Base-by-base conservation (phyloP, 139 green algal species). In the Haematococcus sp. region DNA sequence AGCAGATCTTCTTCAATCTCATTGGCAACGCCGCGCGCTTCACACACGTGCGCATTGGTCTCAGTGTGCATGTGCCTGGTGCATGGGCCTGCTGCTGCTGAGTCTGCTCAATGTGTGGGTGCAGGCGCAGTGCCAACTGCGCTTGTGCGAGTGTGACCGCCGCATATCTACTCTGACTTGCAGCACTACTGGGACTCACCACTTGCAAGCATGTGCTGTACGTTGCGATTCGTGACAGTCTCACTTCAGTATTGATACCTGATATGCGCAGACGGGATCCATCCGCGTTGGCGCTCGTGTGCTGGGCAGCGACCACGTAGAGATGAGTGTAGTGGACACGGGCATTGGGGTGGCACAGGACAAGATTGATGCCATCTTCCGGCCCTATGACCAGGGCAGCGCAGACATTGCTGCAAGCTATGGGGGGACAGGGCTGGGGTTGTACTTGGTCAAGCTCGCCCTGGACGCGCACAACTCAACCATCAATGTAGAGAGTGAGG, bases 351-450 rank as follows among this genome's bases (percentile, higher is more conserved):
- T 80, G 5, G 49, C 67, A 16, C 67, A 75, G 28, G 68, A 73
- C 0, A 27, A 67, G 25, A 40, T 77, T 33, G 70, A 82, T 7
- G 70, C 54, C 16, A 61, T 82, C 1, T 77, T 81, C 35, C n/a
- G 60, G 63, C 76, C 69, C 20, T 77, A 77, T 51, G 74, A 55
- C 54, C 66, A 59, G 65, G 5, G 34, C 25, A 23, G 2, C 33
- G 20, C 23, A 22, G 69, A 2, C 20, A 25, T 73, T n/a, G 64
- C 64, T 11, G 28, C 58, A 22, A 65, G 58, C 58, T 86, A 83
- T 58, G 86, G 79, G 15, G 90, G 84, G 22, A 89, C 81, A 31
- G 87, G 89, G 1, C 71, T 93, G 34, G 84, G 87, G 3, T 76
- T 91, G 44, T 86, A 84, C 68, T 73, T 88, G 13, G 79, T 86